Base-by-base conservation (phyloP, 202 grass and related monocot species). In the Carex sylvatica region DNA sequence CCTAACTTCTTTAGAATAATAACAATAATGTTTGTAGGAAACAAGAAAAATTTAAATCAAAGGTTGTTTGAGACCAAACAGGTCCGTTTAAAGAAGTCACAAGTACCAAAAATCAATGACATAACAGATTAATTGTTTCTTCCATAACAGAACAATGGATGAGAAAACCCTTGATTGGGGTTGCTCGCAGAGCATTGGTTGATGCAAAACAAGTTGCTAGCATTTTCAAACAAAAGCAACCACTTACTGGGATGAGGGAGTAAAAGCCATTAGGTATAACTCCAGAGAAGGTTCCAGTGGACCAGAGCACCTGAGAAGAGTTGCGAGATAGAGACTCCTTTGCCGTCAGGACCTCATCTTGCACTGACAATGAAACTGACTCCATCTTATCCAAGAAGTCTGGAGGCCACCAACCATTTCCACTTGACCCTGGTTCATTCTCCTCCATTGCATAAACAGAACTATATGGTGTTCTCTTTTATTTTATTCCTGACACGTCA, bases 191-290 rank as follows among this genome's bases (percentile, higher is more conserved):
- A 76, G 13, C 15, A 35, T n/a, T n/a, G 14, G 73, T 58, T 35
- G 46, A 52, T 82, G 52, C 83, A 74, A 59, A 81, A 59, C 71
- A 33, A 86, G 78, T 70, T 58, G n/a, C 65, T 28, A 66, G 51
- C 59, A 38, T 65, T 63, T 30, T 24, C 31, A 80, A 28, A 65
- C 4, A 28, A 33, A 75, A 22, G 83, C 24, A 85, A 78, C 76
- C 83, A 58, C 92, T 96, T 80, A 99, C 96, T 47, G 91, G 93
- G 38, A 96, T 96, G 62, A 99, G 94, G 44, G 96, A 99, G 90
- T 93, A 99, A 84, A 99, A 99, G 82, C 96, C 96, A 87, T 99
- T 96, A 35, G 96, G 96, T 69, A 99, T 96, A 38, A 84, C 67
- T 47, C 89, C 89, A 80, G 96, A 90, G 86, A 91, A 93, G 65